Evolutionary conservation across 345 rosid genomes (phyloP).

Genomic region (Populus davidiana): DNA sequence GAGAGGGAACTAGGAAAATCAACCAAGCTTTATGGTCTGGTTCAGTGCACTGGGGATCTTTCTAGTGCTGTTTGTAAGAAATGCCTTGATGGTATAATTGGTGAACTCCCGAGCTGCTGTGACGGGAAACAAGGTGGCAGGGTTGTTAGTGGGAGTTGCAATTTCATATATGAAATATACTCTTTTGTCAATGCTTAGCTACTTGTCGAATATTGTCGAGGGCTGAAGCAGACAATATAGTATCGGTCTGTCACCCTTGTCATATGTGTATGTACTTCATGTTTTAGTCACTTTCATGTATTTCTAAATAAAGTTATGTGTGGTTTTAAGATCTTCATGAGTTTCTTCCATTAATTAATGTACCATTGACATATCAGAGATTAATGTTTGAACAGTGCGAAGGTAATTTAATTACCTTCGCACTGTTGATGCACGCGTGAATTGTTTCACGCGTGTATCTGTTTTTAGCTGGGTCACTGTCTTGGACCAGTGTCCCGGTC

Average conservation of each 20-base stretch:
- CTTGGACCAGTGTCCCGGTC: too few species aligned
- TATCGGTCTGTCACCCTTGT: background rate
- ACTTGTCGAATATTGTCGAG: background rate
- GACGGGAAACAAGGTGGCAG: slow-evolving; percentile 50
- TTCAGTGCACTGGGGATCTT: slow-evolving; percentile 43
- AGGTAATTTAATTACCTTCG: too few species aligned
- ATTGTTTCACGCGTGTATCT: too few species aligned
- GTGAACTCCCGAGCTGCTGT: slow-evolving; percentile 43
- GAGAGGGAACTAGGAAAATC: slow-evolving; percentile 13
- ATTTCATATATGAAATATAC: slow-evolving; percentile 45
- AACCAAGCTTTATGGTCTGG: slow-evolving; percentile 36
- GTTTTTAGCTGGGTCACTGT: too few species aligned
- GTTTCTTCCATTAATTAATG: background rate
- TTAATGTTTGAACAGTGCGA: too few species aligned
- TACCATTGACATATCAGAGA: background rate
- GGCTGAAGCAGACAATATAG: background rate
- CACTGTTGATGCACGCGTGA: too few species aligned
- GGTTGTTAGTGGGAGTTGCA: slow-evolving; percentile 47
- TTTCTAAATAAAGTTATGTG: background rate
- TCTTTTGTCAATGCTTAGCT: slow-evolving; percentile 33
- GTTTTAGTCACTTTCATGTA: background rate
- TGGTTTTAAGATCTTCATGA: background rate
- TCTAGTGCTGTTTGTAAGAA: slow-evolving; percentile 28
- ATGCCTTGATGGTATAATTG: slow-evolving; percentile 38
- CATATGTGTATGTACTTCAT: background rate